A percentile compares a stretch with the other conserved stretches of the same genome.
These are phyloP conservation scores for Spatholobus suberectus DNA, from an alignment of 306 rosid species.

Conservation along the genomic window DNA sequence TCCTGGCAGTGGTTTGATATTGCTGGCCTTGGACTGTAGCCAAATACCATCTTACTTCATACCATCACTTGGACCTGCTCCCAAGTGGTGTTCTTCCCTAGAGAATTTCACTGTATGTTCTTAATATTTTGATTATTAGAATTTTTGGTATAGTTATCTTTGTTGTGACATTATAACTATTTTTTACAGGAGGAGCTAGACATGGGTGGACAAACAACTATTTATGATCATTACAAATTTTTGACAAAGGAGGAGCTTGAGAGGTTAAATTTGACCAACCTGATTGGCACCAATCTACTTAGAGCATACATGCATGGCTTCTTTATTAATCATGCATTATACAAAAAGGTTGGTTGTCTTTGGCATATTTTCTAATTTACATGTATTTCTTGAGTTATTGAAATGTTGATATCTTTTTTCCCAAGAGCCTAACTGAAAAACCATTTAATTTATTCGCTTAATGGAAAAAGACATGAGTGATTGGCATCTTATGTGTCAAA, in stretches of 20 bases:
- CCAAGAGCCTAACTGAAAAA: background rate
- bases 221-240: constrained; percentile 77
- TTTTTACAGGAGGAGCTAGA: constrained; percentile 92
- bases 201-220: constrained; percentile 68
- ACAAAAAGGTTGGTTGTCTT: constrained; percentile 67
- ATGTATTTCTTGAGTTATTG: background rate
- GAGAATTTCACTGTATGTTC: constrained; percentile 84
- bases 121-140: constrained; percentile 32
- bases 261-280: constrained; percentile 73
- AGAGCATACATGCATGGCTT: constrained; percentile 94
- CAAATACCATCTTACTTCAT: constrained; percentile 91
- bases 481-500: background rate
- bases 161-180: constrained; percentile 33
- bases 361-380: constrained; percentile 25
- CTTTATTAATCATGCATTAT: constrained; percentile 69
- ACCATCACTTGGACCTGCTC: constrained; percentile 97
- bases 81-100: constrained; percentile 90
- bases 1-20: constrained; percentile 84
- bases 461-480: background rate
- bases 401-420: background rate
- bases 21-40: constrained; percentile 85
- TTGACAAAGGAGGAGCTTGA: constrained; percentile 92
- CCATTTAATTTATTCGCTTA: background rate
- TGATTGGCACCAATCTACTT: constrained; percentile 79
- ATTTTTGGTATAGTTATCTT: constrained; percentile 15